phyloP scores from a whole-genome alignment of 768 basidiomycete genomes.

The Termitomyces sp. region DNA sequence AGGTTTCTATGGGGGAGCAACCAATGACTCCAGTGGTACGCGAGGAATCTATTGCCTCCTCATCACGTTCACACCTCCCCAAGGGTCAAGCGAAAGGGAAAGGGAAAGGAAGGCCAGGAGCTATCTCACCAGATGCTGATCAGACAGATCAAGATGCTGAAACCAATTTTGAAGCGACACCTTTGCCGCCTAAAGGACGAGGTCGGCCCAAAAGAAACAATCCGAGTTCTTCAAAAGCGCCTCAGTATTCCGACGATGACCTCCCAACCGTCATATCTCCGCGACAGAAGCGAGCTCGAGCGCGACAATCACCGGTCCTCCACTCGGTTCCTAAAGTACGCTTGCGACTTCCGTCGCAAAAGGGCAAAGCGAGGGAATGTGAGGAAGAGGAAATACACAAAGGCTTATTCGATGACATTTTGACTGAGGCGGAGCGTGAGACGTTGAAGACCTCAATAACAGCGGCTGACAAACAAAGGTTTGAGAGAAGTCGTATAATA shows the following conservation, averaged over 20 bases:
- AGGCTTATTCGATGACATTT: conserved; percentile 82
- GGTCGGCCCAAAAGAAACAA: conserved; percentile 23
- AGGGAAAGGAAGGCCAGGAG: conserved; percentile 26
- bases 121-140: conserved; percentile 29
- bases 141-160: conserved; percentile 30
- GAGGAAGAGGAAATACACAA: conserved; percentile 55
- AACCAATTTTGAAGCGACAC: conserved; percentile 18
- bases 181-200: conserved; percentile 13
- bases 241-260: conserved; percentile 21
- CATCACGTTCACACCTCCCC: conserved; percentile 22
- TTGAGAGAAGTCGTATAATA: conserved; percentile 62
- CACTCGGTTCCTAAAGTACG: conserved; percentile 34
- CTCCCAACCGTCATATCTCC: conserved; percentile 14
- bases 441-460: conserved; percentile 61
- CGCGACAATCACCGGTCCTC: conserved; percentile 29
- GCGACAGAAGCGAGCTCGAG: conserved; percentile 40
- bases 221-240: conserved; percentile 11
- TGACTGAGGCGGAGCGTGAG: conserved; percentile 66
- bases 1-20: conserved; percentile 5
- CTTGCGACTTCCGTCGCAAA: conserved; percentile 43
- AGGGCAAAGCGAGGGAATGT: conserved; percentile 63
- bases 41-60: conserved; percentile 40
- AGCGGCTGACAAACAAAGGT: conserved; percentile 58
- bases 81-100: conserved; percentile 15
- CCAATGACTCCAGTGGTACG: conserved; percentile 15